phyloP scores from a whole-genome alignment of 73 alveolate species.

The Uronychia binucleata region DNA sequence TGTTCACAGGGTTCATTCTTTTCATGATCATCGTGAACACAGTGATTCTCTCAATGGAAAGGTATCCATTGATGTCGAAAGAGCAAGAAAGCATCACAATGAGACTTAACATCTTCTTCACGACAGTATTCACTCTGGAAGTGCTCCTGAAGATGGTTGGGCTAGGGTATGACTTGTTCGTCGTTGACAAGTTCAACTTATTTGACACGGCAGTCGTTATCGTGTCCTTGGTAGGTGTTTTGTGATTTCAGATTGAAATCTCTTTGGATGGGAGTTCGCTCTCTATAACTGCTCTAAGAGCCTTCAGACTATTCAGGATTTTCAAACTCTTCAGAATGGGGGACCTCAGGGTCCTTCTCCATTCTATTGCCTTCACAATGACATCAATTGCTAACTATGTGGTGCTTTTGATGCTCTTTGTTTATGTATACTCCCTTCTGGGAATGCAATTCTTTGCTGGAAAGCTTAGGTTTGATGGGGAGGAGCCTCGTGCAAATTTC shows the following conservation, averaged over 20 bases:
- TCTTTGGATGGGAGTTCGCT: conserved; percentile 3
- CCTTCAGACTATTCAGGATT: conserved; percentile 26
- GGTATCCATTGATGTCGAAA: conserved; percentile 38
- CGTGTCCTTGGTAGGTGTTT: conserved; percentile 33
- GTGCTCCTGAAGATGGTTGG: conserved; percentile 62
- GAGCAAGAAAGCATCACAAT: background rate
- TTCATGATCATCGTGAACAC: conserved; percentile 59
- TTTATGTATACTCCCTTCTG: conserved; percentile 11
- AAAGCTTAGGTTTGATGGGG: conserved; percentile 20
- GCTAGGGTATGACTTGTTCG: conserved; percentile 56
- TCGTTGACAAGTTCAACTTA: conserved; percentile 68
- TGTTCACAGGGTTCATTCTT: conserved; percentile 19
- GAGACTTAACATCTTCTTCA: conserved; percentile 21
- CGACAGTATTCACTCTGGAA: conserved; percentile 56
- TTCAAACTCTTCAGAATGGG: conserved; percentile 30
- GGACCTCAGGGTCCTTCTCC: conserved; percentile 28
- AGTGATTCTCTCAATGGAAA: conserved; percentile 42
- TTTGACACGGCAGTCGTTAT: conserved; percentile 69
- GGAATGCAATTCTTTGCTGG: conserved; percentile 36
- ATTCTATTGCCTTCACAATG: conserved; percentile 14
- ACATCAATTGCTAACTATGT: conserved; percentile 17
- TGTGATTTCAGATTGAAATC: conserved; percentile 23
- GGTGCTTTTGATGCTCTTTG: conserved; percentile 3
- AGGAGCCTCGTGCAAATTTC: conserved; percentile 38
- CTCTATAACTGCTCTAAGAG: conserved; percentile 18